Percentiles rank a stretch among this genome's conserved stretches.
phyloP scores from a whole-genome alignment of 148 eudicot species.

The Amaranthus palmeri region DNA sequence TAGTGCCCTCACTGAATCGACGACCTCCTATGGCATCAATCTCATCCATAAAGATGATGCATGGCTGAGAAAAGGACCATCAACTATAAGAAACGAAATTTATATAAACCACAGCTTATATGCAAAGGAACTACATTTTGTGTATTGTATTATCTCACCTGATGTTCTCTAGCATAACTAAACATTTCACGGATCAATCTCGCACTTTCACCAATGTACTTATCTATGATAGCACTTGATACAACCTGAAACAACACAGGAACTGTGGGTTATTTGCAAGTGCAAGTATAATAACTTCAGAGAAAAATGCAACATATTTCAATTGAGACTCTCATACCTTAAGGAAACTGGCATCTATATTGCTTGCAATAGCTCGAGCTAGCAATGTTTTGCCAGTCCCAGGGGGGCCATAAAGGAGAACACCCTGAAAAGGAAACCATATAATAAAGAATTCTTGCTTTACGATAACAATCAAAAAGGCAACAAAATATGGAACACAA shows the following conservation, averaged over 20 bases:
- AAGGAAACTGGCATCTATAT: constrained; percentile 90
- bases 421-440: constrained; percentile 48
- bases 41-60: constrained; percentile 99
- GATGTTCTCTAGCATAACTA: constrained; percentile 93
- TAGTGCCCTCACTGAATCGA: constrained; percentile 92
- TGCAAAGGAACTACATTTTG: background rate
- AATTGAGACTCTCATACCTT: constrained; percentile 41
- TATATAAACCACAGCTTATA: background rate
- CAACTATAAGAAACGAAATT: background rate
- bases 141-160: constrained; percentile 38
- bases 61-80: constrained; percentile 45
- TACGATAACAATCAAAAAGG: no score
- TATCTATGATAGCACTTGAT: constrained; percentile 95
- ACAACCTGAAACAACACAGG: constrained; percentile 52
- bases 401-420: constrained; percentile 98
- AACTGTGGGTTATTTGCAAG: background rate
- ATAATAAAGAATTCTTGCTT: no score
- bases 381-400: constrained; percentile 95
- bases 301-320: background rate
- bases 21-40: constrained; percentile 98
- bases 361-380: constrained; percentile 98
- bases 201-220: constrained; percentile 98
- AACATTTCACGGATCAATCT: constrained; percentile 98
- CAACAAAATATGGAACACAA: background rate
- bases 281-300: background rate